Base-by-base conservation (phyloP, 768 basidiomycete genomes). In the Obba rivulosa region DNA sequence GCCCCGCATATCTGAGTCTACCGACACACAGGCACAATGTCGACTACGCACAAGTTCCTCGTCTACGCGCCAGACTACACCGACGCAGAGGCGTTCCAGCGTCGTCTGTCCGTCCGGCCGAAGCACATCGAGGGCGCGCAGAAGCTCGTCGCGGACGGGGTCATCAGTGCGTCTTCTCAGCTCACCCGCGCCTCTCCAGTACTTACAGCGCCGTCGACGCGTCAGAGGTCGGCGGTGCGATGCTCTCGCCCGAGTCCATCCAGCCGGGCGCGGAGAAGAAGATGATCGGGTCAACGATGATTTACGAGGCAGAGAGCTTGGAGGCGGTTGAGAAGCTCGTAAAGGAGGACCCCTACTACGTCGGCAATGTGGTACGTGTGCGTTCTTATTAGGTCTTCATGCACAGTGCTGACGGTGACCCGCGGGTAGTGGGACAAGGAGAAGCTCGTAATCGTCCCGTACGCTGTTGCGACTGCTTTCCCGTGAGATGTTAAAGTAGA, bases 41-140 rank as follows among this genome's bases (percentile, higher is more conserved):
- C 49, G 18, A 23, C 34, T 3, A 16, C 13, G 11, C 45, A 69
- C 48, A 66, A 60, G 39, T 82, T 81, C 61, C 55, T 83, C 45
- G 78, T 87, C 24, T 85, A 78, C 55, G 81, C 83, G 2, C 84
- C 83, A 2, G 85, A 87, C 60, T 76, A 72, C 56, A 76, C 76
- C 11, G 80, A 83, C 46, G 70, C 72, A 43, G 83, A 74, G 3
- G 76, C 79, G 3, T 73, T 79, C 37, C 71, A 71, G 18, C 73
- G 75, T n/a, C 73, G 85, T 25, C 66, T 83, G 52, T 69, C 73
- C 2, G 79, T 85, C 4, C 70, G 85, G 31, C 54, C 67, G 3
- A 55, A 63, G 34, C 86, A 88, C 61, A 60, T 84, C 8, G 70
- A 67, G 35, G 66, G 51, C 13, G 77, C 77, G 11, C 71, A 73